Conservation (phyloP, 1,139 yeast genomes). For the Geotrichum australiense region DNA sequence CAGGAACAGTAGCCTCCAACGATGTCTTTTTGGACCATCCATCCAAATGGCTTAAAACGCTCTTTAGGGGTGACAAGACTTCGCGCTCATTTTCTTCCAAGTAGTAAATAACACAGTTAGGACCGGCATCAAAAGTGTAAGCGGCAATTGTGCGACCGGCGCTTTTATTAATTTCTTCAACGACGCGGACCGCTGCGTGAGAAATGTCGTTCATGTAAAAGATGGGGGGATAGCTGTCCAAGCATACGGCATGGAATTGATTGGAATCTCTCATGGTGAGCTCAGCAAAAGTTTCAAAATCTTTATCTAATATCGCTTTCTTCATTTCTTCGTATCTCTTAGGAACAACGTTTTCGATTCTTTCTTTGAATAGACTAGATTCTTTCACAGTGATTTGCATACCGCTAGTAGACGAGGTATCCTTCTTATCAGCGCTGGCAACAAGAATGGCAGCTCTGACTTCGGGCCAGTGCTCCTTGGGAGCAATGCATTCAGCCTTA, state of each 20-base stretch:
- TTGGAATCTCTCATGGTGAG: slow-evolving; percentile 95
- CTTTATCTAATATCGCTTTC: slow-evolving; percentile 57
- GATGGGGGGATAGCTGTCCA: slow-evolving; percentile 93
- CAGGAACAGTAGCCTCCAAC: slow-evolving; percentile 36
- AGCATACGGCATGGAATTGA: slow-evolving; percentile 94
- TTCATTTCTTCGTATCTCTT: slow-evolving; percentile 77
- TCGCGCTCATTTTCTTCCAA: slow-evolving; percentile 61
- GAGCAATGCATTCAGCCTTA: slow-evolving; percentile 85
- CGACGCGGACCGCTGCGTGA: slow-evolving; percentile 71
- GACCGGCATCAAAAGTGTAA: slow-evolving; percentile 98
- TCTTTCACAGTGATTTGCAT: slow-evolving; percentile 94
- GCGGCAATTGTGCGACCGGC: slow-evolving; percentile 72
- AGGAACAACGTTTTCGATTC: slow-evolving; percentile 80
- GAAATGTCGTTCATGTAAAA: slow-evolving; percentile 95
- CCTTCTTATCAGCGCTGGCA: slow-evolving; percentile 88
- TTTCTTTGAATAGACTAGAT: slow-evolving; percentile 73
- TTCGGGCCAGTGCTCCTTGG: slow-evolving; percentile 79
- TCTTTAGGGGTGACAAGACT: slow-evolving; percentile 40
- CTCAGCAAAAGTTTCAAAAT: slow-evolving; percentile 75
- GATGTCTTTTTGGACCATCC: slow-evolving; percentile 57
- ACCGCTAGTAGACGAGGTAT: slow-evolving; percentile 89
- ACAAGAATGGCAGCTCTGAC: slow-evolving; percentile 90
- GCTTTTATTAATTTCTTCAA: slow-evolving; percentile 65
- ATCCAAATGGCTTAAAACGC: slow-evolving; percentile 46
- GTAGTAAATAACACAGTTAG: slow-evolving; percentile 93